phyloP scores from a whole-genome alignment of 257 asterid genomes.

The Lycium ferocissimum region DNA sequence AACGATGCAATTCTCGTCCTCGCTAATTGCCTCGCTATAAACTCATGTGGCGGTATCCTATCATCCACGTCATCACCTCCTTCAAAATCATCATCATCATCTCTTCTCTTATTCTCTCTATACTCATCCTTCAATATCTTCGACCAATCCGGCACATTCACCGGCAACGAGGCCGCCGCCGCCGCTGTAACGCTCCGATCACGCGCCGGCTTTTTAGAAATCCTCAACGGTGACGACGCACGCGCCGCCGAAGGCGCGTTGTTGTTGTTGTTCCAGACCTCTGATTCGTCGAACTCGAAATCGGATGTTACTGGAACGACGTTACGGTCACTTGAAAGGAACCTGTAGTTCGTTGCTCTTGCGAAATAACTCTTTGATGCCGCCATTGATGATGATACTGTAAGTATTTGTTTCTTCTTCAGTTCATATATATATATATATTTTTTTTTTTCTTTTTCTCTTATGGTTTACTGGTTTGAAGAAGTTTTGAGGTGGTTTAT shows the following conservation, averaged over 20 bases:
- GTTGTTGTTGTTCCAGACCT: constrained; percentile 54
- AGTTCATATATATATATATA: not conserved
- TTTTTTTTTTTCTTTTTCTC: not conserved
- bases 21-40: constrained; percentile 54
- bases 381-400: constrained; percentile 55
- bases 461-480: not conserved
- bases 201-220: constrained; percentile 44
- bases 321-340: constrained; percentile 54
- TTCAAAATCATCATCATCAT: constrained; percentile 49
- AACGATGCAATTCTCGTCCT: constrained; percentile 65
- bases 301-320: constrained; percentile 33
- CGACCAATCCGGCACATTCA: constrained; percentile 98
- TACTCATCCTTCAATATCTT: constrained; percentile 87
- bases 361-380: constrained; percentile 69
- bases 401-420: not conserved
- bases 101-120: constrained; percentile 56
- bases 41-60: constrained; percentile 94
- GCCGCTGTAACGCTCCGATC: constrained; percentile 22
- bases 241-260: constrained; percentile 38
- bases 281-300: constrained; percentile 93
- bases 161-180: constrained; percentile 78
- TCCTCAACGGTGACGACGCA: constrained; percentile 58
- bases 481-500: constrained; percentile 52
- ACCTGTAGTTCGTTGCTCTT: constrained; percentile 56
- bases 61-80: constrained; percentile 49